Evolutionary conservation across 1,284 basidiomycete species (phyloP).

Genomic region (Cerrena zonata): DNA sequence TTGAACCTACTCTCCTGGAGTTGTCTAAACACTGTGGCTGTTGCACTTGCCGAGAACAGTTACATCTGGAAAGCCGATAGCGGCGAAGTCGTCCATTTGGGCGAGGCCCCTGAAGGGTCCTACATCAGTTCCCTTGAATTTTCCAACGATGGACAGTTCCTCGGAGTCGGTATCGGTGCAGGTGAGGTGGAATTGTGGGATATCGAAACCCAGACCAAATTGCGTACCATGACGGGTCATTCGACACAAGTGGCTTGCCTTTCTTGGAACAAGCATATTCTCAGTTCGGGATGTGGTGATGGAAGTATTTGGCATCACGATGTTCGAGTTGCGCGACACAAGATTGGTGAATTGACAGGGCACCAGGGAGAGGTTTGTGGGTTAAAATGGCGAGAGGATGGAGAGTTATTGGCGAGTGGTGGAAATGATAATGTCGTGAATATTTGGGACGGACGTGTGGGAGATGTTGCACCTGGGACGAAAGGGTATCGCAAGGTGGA

Average conservation of each 20-base stretch:
- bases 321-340: slow-evolving; percentile 80
- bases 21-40: slow-evolving; percentile 78
- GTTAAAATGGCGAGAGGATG: slow-evolving; percentile 75
- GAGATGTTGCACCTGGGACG: slow-evolving; percentile 55
- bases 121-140: slow-evolving; percentile 81
- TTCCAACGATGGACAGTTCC: slow-evolving; percentile 80
- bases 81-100: slow-evolving; percentile 75
- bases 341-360: slow-evolving; percentile 82
- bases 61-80: slow-evolving; percentile 94
- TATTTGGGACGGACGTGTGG: slow-evolving; percentile 85
- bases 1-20: slow-evolving; percentile 93
- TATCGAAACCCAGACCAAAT: slow-evolving; percentile 70
- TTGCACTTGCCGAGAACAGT: slow-evolving; percentile 76
- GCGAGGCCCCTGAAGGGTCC: slow-evolving; percentile 66
- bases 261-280: slow-evolving; percentile 80
- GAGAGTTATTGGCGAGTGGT: slow-evolving; percentile 86
- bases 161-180: slow-evolving; percentile 80
- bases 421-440: slow-evolving; percentile 97
- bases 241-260: slow-evolving; percentile 76
- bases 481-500: slow-evolving; percentile 78
- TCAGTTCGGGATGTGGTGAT: slow-evolving; percentile 85
- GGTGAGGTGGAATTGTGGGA: slow-evolving; percentile 98
- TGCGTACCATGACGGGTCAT: slow-evolving; percentile 86
- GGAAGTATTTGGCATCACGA: slow-evolving; percentile 94
- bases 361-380: slow-evolving; percentile 89